Evolutionary conservation across 2,329 filamentous ascomycete species (phyloP).

Genomic region (Fusarium sterilihyphosum): DNA sequence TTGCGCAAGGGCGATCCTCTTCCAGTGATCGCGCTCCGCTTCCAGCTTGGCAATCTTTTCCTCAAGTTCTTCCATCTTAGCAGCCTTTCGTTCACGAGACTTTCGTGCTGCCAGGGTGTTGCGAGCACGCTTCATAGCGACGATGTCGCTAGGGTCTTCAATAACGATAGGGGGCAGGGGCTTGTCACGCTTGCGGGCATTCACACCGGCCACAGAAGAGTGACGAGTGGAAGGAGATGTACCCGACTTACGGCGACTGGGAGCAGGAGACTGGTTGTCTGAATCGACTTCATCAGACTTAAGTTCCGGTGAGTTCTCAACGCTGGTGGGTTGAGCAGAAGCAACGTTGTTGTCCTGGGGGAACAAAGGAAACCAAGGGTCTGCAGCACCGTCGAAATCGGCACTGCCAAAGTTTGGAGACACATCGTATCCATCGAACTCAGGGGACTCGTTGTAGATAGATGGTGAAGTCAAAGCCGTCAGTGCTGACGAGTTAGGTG

Average conservation of each 20-base stretch:
- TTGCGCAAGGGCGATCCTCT: slow-evolving; percentile 61
- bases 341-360: slow-evolving; percentile 57
- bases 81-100: slow-evolving; percentile 86
- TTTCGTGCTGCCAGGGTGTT: slow-evolving; percentile 95
- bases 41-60: slow-evolving; percentile 75
- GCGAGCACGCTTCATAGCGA: slow-evolving; percentile 91
- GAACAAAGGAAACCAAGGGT: slow-evolving; percentile 79
- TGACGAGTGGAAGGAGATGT: slow-evolving; percentile 65
- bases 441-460: slow-evolving; percentile 80
- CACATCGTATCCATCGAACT: slow-evolving; percentile 77
- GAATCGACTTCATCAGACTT: slow-evolving; percentile 61
- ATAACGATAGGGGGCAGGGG: slow-evolving; percentile 81
- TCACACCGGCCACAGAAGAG: slow-evolving; percentile 76
- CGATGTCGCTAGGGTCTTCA: slow-evolving; percentile 75
- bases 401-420: slow-evolving; percentile 78
- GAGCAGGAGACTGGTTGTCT: slow-evolving; percentile 50
- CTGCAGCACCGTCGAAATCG: slow-evolving; percentile 63
- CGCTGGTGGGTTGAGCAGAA: slow-evolving; percentile 41
- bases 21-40: slow-evolving; percentile 73
- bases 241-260: slow-evolving; percentile 58
- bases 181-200: slow-evolving; percentile 80
- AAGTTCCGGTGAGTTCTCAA: slow-evolving; percentile 55
- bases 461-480: slow-evolving; percentile 88
- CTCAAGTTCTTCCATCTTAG: slow-evolving; percentile 79
- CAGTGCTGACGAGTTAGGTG: slow-evolving; percentile 83